Percentiles rank a stretch among this genome's conserved stretches.
Evolutionary conservation across 2,329 filamentous ascomycete genomes (phyloP).

Genomic region (Phialocephala sp.): DNA sequence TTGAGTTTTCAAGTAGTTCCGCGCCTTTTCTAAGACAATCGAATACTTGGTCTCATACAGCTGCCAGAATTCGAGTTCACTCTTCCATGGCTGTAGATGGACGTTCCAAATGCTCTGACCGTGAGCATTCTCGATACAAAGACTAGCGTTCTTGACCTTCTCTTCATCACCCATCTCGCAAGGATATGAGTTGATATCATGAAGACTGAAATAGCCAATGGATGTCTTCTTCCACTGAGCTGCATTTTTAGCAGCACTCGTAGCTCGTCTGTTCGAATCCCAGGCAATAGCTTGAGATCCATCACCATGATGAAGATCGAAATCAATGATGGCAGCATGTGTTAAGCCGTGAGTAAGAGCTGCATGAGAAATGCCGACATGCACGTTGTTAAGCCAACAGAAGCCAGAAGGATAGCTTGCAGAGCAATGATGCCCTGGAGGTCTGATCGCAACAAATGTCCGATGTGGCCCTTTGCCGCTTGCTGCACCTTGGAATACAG

Average conservation of each 20-base stretch:
- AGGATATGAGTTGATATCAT: conserved; percentile 98
- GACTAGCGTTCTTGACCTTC: conserved; percentile 90
- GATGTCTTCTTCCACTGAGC: conserved; percentile 80
- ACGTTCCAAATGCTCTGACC: conserved; percentile 96
- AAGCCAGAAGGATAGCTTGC: conserved; percentile 90
- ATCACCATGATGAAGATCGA: conserved; percentile 90
- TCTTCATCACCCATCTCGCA: conserved; percentile 93
- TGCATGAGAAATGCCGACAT: conserved; percentile 93
- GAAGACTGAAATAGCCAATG: conserved; percentile 94
- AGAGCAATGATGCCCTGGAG: conserved; percentile 95
- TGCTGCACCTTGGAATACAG: conserved; percentile 68
- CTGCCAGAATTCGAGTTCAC: conserved; percentile 83
- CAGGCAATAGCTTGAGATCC: conserved; percentile 96
- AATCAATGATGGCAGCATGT: conserved; percentile 72
- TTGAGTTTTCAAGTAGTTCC: conserved; percentile 76
- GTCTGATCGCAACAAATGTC: conserved; percentile 90
- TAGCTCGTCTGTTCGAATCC: conserved; percentile 80
- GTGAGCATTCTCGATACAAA: conserved; percentile 94
- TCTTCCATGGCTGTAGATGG: conserved; percentile 87
- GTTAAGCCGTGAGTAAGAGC: conserved; percentile 84
- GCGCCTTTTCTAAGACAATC: conserved; percentile 79
- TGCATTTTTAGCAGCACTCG: conserved; percentile 69
- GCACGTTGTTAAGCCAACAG: conserved; percentile 98
- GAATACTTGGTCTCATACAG: conserved; percentile 83
- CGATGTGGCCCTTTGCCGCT: conserved; percentile 64